Base-by-base conservation (phyloP, 2,329 filamentous ascomycete genomes). In the Tolypocladium album region DNA sequence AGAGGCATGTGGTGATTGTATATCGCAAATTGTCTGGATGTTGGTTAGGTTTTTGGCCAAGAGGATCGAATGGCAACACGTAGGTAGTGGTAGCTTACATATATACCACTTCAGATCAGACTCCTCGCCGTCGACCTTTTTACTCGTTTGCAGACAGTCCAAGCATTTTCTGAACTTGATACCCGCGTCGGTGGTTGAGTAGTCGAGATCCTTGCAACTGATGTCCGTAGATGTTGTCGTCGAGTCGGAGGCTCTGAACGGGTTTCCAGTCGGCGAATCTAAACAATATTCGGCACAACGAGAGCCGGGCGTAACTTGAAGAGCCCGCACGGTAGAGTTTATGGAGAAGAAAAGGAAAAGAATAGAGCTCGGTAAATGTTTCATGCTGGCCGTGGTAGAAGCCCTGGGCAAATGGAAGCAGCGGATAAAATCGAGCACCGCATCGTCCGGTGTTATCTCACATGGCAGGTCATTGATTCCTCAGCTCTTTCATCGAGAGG, bases 291-390 rank as follows among this genome's bases (percentile, higher is more conserved):
- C 68, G 0, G 80, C 75, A 65, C 82, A 85, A 12, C 72, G 66
- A 0, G 82, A 84, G 12, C 77, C 78, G 0, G 81, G 78, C 1
- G 79, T 77, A 2, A 83, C 76, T 58, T 79, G 71, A 3, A 83
- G 69, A 3, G 74, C 75, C 13, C 55, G 15, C 4, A 55, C 59
- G 43, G 59, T 22, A n/a, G 61, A 55, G 17, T 60, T 27, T 24
- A 70, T 50, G 42, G 67, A 60, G 43, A 67, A 53, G 2, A 65
- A 50, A 17, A 67, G 45, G 3, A 67, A n/a, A 52, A 61, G 34
- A n/a, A 64, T 53, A 56, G 59, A 39, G 52, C 5, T 27, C 38
- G 58, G 7, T n/a, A 39, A 60, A 39, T 58, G 55, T 15, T 50
- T 39, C 31, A 62, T 58, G 39, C 13, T 53, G 31, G 38, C 53